These are phyloP conservation scores for Anthostomella pinea DNA, from an alignment of 2,329 filamentous ascomycete genomes.

Conservation along the genomic window DNA sequence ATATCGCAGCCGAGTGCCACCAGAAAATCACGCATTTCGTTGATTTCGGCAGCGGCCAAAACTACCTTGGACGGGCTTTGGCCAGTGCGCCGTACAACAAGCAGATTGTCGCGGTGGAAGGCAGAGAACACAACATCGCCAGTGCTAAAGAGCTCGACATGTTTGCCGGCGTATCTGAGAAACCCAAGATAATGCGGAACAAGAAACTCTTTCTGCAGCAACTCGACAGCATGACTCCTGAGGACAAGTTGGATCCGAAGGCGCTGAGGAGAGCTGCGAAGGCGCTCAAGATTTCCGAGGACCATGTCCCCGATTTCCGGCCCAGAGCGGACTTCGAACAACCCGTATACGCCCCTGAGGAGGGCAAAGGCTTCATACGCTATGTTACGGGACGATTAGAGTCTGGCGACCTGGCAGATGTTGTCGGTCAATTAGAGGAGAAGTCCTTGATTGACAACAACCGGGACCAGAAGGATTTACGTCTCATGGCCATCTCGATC, in stretches of 20 bases:
- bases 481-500: slow-evolving; percentile 85
- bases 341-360: slow-evolving; percentile 52
- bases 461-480: slow-evolving; percentile 37
- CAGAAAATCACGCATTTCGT: slow-evolving; percentile 77
- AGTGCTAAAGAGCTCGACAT: slow-evolving; percentile 83
- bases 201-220: slow-evolving; percentile 71
- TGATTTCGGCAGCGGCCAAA: slow-evolving; percentile 95
- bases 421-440: slow-evolving; percentile 31
- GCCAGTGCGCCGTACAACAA: slow-evolving; percentile 83
- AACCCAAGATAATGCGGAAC: slow-evolving; percentile 71
- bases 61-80: slow-evolving; percentile 86
- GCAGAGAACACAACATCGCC: slow-evolving; percentile 78
- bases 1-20: slow-evolving; percentile 56
- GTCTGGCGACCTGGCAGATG: slow-evolving; percentile 62
- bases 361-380: slow-evolving; percentile 68
- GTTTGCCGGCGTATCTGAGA: slow-evolving; percentile 72
- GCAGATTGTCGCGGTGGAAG: slow-evolving; percentile 87
- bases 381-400: slow-evolving; percentile 75
- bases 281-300: slow-evolving; percentile 28
- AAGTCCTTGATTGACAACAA: slow-evolving; percentile 19
- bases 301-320: slow-evolving; percentile 45
- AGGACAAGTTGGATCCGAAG: slow-evolving; percentile 41
- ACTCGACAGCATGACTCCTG: slow-evolving; percentile 41
- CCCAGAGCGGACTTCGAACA: slow-evolving; percentile 48
- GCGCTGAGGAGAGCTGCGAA: slow-evolving; percentile 35